Evolutionary conservation across 257 asterid species (phyloP).

Genomic region (Gentiana macrophylla): DNA sequence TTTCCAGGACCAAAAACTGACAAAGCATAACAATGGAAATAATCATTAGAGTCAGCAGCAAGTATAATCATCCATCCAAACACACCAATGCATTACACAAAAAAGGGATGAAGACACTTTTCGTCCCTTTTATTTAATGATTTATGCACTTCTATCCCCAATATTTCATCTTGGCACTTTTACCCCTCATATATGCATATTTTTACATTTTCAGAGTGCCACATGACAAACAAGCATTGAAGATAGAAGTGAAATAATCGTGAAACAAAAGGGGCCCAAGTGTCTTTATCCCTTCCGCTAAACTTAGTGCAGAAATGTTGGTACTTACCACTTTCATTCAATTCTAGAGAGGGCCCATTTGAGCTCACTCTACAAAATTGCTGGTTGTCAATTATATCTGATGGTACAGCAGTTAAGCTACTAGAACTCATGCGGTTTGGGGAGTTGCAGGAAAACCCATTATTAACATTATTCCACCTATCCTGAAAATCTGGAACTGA

Average conservation of each 20-base stretch:
- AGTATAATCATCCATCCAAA: no score
- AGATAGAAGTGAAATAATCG: constrained; percentile 39
- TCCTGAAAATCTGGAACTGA: constrained; percentile 68
- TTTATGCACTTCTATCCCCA: no score
- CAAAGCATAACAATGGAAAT: constrained; percentile 2
- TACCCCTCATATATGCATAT: no score
- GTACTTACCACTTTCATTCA: constrained; percentile 45
- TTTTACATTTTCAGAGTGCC: no score
- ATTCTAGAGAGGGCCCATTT: constrained; percentile 41
- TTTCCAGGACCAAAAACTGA: constrained; percentile 71
- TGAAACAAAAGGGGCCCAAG: no score
- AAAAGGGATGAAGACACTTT: no score
- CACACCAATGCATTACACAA: no score
- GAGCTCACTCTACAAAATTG: constrained; percentile 48
- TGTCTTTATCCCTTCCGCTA: no score
- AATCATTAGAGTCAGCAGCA: no score
- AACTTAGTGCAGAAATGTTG: background rate
- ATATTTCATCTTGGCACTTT: no score
- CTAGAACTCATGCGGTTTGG: constrained; percentile 50
- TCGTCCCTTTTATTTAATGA: no score
- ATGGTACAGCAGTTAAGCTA: constrained; percentile 32
- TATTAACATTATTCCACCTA: constrained; percentile 51
- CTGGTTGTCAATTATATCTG: constrained; percentile 47
- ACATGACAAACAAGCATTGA: constrained; percentile 70
- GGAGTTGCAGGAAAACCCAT: constrained; percentile 51